Percentiles rank a stretch among this genome's conserved stretches.
These are phyloP conservation scores for Begonia masoniana DNA, from an alignment of 306 rosid genomes.

Conservation along the genomic window DNA sequence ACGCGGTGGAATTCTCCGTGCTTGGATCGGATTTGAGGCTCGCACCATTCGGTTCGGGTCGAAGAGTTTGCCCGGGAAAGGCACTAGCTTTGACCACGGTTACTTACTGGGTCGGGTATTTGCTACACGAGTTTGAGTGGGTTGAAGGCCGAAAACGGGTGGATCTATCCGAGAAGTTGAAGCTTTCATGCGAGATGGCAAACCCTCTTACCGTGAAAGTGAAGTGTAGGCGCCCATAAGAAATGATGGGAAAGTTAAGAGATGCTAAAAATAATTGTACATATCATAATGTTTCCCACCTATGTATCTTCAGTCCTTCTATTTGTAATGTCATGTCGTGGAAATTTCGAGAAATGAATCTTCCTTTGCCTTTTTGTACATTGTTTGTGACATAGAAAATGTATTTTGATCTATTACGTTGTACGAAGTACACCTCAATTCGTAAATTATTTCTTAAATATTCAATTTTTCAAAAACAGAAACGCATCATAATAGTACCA, in stretches of 20 bases:
- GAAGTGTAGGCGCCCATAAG: conserved; percentile 29
- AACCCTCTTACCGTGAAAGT: conserved; percentile 35
- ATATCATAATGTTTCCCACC: not conserved
- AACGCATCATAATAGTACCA: too few species aligned
- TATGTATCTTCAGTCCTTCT: too few species aligned
- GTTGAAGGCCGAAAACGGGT: conserved; percentile 19
- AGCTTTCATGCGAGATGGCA: conserved; percentile 83
- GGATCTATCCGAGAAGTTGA: conserved; percentile 53
- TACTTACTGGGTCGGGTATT: conserved; percentile 53
- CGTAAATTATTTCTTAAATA: too few species aligned
- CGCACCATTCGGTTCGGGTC: conserved; percentile 85
- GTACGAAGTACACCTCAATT: too few species aligned
- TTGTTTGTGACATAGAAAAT: too few species aligned
- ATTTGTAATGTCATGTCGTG: too few species aligned
- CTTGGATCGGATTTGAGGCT: conserved; percentile 76
- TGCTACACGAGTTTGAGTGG: conserved; percentile 64
- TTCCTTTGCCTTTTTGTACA: too few species aligned
- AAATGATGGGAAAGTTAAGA: not conserved
- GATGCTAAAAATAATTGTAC: not conserved
- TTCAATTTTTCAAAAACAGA: too few species aligned
- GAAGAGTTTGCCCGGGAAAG: conserved; percentile 73
- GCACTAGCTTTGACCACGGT: conserved; percentile 44
- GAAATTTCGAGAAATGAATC: too few species aligned
- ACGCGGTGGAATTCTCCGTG: conserved; percentile 27
- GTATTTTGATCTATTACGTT: too few species aligned